Evolutionary conservation across 73 alveolate species (phyloP).

Genomic region (Uronychia setigera): DNA sequence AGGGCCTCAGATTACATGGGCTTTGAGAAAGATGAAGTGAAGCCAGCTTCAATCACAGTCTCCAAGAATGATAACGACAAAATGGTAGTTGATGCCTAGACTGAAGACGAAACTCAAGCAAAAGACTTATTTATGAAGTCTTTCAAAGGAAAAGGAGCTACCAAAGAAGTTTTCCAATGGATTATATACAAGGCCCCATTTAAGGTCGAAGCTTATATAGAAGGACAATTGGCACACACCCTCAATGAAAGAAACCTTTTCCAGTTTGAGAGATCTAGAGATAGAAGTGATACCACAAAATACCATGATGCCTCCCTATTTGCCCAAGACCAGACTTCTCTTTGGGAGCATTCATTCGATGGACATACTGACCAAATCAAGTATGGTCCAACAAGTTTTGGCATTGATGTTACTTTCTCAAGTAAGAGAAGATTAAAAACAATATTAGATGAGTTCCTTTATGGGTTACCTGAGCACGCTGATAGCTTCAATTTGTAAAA

Average conservation of each 20-base stretch:
- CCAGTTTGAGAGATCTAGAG: constrained; percentile 37
- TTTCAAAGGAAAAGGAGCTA: neutral
- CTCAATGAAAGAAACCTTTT: constrained; percentile 21
- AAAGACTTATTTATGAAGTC: neutral
- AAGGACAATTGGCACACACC: constrained; percentile 6
- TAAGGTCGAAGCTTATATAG: constrained; percentile 17
- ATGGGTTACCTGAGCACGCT: constrained; percentile 62
- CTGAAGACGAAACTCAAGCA: neutral
- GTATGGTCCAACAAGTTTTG: constrained; percentile 42
- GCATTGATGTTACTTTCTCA: constrained; percentile 41
- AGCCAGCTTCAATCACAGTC: neutral
- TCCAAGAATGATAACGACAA: neutral
- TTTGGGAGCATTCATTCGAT: constrained; percentile 34
- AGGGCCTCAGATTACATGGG: constrained; percentile 24
- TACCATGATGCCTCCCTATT: constrained; percentile 40
- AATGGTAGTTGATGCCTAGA: constrained; percentile 6
- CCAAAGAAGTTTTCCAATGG: constrained; percentile 11
- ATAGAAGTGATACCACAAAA: neutral
- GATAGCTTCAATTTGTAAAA: constrained; percentile 25
- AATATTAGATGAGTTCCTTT: constrained; percentile 18
- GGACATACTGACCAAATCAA: constrained; percentile 31
- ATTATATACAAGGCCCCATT: constrained; percentile 23
- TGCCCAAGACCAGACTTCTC: neutral
- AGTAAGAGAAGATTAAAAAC: neutral
- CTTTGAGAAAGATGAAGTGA: constrained; percentile 15